These are phyloP conservation scores for Trichoderma breve DNA, from an alignment of 2,329 filamentous ascomycete species.

Conservation along the genomic window DNA sequence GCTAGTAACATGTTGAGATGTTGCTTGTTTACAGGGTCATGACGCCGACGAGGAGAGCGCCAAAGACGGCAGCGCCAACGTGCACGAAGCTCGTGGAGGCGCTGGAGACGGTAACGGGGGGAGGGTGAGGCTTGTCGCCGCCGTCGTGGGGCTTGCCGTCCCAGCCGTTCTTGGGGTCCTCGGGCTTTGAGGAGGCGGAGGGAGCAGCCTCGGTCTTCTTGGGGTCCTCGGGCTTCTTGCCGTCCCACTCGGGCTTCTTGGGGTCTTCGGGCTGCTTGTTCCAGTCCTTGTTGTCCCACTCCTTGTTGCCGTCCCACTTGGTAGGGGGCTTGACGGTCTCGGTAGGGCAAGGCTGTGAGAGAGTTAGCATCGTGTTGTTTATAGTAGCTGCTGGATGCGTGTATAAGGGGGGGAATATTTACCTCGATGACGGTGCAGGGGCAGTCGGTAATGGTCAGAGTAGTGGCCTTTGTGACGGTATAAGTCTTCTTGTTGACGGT, in stretches of 20 bases:
- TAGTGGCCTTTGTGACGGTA: conserved; percentile 53
- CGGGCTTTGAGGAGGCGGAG: background rate
- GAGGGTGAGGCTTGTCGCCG: background rate
- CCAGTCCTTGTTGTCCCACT: background rate
- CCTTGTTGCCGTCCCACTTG: background rate
- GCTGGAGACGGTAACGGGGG: conserved; percentile 23
- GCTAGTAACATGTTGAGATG: background rate
- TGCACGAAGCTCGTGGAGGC: conserved; percentile 23
- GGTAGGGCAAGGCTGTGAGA: background rate
- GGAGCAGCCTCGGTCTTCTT: background rate
- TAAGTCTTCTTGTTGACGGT: conserved; percentile 51
- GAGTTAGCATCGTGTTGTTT: background rate
- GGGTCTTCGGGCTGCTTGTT: background rate
- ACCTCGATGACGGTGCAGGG: conserved; percentile 47
- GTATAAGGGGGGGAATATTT: conserved; percentile 23
- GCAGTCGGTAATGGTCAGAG: conserved; percentile 55
- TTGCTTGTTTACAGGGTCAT: conserved; percentile 31
- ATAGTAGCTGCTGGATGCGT: background rate
- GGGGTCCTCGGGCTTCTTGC: background rate
- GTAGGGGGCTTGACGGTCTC: background rate
- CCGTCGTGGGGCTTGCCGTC: background rate
- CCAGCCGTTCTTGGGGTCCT: background rate
- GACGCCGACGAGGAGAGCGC: conserved; percentile 29
- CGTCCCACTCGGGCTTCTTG: background rate
- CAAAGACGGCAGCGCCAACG: conserved; percentile 29